Evolutionary conservation across 2,329 filamentous ascomycete species (phyloP).

Genomic region (Xylaria arbuscula): DNA sequence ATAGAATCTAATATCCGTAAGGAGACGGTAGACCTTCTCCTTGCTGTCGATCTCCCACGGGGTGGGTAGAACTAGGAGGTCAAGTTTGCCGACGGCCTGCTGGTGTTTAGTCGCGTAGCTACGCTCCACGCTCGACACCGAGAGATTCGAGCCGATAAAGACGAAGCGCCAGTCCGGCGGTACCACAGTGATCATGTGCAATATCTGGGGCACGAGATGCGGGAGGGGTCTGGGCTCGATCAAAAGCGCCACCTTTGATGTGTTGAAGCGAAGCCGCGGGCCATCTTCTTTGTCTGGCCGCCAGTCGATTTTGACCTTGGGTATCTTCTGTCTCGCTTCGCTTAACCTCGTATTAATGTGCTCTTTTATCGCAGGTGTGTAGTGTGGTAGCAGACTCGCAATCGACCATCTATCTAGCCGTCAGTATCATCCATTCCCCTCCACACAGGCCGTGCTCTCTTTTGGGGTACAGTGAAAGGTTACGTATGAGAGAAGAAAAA

Average conservation of each 20-base stretch:
- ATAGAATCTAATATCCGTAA: constrained; percentile 65
- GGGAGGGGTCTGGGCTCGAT: constrained; percentile 62
- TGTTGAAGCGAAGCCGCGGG: constrained; percentile 56
- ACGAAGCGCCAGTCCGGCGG: constrained; percentile 66
- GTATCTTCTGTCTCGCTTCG: constrained; percentile 54
- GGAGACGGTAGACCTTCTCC: constrained; percentile 60
- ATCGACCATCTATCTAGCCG: constrained; percentile 57
- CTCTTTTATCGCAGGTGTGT: constrained; percentile 57
- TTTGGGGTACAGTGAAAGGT: neutral
- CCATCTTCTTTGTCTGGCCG: constrained; percentile 41
- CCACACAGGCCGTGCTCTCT: neutral
- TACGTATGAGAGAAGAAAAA: constrained; percentile 6
- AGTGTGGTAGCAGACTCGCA: constrained; percentile 57
- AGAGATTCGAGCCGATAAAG: constrained; percentile 63
- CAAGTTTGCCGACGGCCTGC: constrained; percentile 62
- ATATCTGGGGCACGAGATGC: constrained; percentile 61
- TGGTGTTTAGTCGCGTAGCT: constrained; percentile 61
- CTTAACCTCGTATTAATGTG: constrained; percentile 53
- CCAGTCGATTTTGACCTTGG: constrained; percentile 53
- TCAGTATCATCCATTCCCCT: constrained; percentile 12
- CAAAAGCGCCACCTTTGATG: constrained; percentile 63
- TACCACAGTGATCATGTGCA: constrained; percentile 64
- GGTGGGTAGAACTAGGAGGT: constrained; percentile 60
- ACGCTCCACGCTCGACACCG: constrained; percentile 58
- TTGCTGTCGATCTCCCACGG: constrained; percentile 60